Evolutionary conservation across 1,139 yeast genomes (phyloP).

Genomic region (Pichia sp.): DNA sequence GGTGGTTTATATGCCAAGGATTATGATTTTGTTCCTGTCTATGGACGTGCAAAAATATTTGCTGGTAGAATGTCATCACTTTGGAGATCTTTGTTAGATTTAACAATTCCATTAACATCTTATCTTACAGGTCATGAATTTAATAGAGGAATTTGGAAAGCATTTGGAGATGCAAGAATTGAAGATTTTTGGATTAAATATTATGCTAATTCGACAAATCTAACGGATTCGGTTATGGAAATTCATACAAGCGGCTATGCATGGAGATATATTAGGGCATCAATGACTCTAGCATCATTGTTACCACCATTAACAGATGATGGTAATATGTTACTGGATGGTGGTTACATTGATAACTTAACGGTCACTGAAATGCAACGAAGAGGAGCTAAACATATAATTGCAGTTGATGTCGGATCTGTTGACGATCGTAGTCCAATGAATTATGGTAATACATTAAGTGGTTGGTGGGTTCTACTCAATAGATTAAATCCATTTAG

Average conservation of each 20-base stretch:
- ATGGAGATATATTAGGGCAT: constrained; percentile 93
- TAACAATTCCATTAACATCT: constrained; percentile 90
- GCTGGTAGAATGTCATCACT: constrained; percentile 74
- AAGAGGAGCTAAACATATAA: constrained; percentile 78
- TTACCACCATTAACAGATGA: constrained; percentile 85
- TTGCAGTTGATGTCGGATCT: constrained; percentile 97
- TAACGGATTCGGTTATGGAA: constrained; percentile 93
- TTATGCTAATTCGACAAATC: constrained; percentile 90
- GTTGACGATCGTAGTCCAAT: constrained; percentile 88
- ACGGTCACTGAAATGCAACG: constrained; percentile 89
- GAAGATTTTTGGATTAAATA: constrained; percentile 94
- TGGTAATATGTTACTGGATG: constrained; percentile 91
- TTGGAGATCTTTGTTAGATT: constrained; percentile 79
- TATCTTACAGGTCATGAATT: constrained; percentile 97
- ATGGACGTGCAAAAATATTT: constrained; percentile 84
- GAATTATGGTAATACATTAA: constrained; percentile 87
- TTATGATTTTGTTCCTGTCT: constrained; percentile 83
- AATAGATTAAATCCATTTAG: constrained; percentile 93
- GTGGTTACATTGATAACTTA: constrained; percentile 90
- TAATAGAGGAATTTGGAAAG: constrained; percentile 94
- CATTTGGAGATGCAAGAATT: constrained; percentile 84
- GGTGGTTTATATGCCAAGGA: constrained; percentile 95
- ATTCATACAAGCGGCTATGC: constrained; percentile 88
- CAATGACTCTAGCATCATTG: constrained; percentile 94
- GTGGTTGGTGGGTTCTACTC: constrained; percentile 86